Evolutionary conservation across 495 filamentous ascomycete genomes (phyloP).

Genomic region (Penicillium lividum): DNA sequence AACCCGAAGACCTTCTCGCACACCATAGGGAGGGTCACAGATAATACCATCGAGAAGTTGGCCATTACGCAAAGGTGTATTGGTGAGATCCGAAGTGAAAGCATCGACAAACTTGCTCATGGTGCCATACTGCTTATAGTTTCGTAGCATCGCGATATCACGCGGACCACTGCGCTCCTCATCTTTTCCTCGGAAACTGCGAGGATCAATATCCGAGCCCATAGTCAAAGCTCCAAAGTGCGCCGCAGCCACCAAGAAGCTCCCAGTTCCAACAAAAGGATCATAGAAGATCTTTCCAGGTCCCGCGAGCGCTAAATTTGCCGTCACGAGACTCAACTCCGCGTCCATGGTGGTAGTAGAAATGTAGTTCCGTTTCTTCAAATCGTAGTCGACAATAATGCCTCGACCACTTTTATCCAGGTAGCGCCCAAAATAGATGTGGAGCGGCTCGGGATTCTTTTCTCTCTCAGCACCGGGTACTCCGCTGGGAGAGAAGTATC

Average conservation of each 20-base stretch:
- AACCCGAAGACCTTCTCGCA: slow-evolving; percentile 87
- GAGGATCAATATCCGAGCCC: slow-evolving; percentile 91
- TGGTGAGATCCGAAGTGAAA: slow-evolving; percentile 86
- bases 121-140: slow-evolving; percentile 84
- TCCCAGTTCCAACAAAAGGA: slow-evolving; percentile 92
- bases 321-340: slow-evolving; percentile 86
- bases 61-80: slow-evolving; percentile 67
- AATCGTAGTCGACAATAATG: slow-evolving; percentile 71
- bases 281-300: slow-evolving; percentile 87
- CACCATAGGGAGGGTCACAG: slow-evolving; percentile 98
- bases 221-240: slow-evolving; percentile 82
- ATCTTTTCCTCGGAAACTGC: slow-evolving; percentile 75
- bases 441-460: slow-evolving; percentile 49
- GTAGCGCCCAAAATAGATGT: slow-evolving; percentile 70
- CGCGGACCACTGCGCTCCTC: slow-evolving; percentile 36
- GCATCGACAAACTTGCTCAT: slow-evolving; percentile 64
- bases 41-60: slow-evolving; percentile 81
- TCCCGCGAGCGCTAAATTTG: slow-evolving; percentile 81
- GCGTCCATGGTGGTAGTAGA: slow-evolving; percentile 97
- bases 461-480: slow-evolving; percentile 20
- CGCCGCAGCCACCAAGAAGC: slow-evolving; percentile 81
- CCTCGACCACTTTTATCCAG: slow-evolving; percentile 64
- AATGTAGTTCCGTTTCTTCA: slow-evolving; percentile 93
- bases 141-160: slow-evolving; percentile 59
- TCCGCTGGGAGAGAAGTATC: slow-evolving; percentile 59